Evolutionary conservation across 441 rosid genomes (phyloP).

Genomic region (Francoa sonchifolia): DNA sequence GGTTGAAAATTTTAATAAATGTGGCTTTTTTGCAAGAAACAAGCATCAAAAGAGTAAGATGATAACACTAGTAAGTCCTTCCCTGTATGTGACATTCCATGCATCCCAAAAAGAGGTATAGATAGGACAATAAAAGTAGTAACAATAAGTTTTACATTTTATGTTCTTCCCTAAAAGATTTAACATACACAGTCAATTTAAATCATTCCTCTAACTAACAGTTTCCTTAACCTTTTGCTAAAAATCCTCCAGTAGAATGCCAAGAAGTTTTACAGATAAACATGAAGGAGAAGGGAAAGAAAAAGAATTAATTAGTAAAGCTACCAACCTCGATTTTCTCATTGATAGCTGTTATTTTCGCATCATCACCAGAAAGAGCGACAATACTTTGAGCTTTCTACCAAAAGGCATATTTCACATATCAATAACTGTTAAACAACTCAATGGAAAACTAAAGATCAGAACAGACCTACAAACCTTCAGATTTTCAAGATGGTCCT

Average conservation of each 20-base stretch:
- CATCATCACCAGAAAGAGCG: constrained; percentile 27
- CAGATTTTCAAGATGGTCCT: constrained; percentile 30
- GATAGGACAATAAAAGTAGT: no score
- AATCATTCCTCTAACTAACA: neutral
- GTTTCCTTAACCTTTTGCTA: neutral
- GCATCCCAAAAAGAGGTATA: no score
- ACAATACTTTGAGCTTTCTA: constrained; percentile 29
- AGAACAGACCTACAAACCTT: constrained; percentile 31
- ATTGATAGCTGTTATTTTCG: constrained; percentile 21
- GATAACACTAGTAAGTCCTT: no score
- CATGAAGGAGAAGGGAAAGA: constrained; percentile 3
- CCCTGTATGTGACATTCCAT: no score
- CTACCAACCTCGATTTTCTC: constrained; percentile 48
- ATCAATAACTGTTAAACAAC: constrained; percentile 10
- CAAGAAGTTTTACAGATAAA: neutral
- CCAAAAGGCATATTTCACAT: constrained; percentile 19
- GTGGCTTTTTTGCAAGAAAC: no score
- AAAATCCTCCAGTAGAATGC: neutral
- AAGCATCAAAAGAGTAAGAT: no score
- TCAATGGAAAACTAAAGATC: constrained; percentile 1
- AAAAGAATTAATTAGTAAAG: constrained; percentile 1
- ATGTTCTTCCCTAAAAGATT: no score
- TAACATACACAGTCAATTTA: no score
- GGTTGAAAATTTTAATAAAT: no score
- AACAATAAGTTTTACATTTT: no score